Percentiles rank a stretch among this genome's conserved stretches.
Conservation (phyloP, 345 rosid genomes). For the Fremontodendron californicum region DNA sequence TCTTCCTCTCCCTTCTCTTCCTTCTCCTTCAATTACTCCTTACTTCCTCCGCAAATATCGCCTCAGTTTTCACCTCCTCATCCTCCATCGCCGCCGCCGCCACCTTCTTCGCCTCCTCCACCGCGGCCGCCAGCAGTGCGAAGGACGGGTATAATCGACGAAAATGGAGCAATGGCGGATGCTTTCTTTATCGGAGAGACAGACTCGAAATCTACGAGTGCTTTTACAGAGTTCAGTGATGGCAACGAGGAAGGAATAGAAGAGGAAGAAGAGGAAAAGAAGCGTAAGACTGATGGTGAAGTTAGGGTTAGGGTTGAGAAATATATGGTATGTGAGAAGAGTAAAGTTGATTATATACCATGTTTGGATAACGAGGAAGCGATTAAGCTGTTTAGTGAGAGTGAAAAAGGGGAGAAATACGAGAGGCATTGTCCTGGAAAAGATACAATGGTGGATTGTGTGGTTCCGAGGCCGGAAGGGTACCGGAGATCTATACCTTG, state of each 20-base stretch:
- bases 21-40: conserved; percentile 18
- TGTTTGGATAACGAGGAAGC: conserved; percentile 46
- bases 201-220: conserved; percentile 22
- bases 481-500: conserved; percentile 48
- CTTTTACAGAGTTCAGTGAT: not conserved
- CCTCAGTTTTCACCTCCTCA: conserved; percentile 15
- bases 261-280: conserved; percentile 2
- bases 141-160: conserved; percentile 54
- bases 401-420: conserved; percentile 30
- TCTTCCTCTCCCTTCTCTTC: conserved; percentile 13
- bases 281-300: not conserved
- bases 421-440: conserved; percentile 53
- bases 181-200: conserved; percentile 44
- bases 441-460: conserved; percentile 38
- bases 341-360: conserved; percentile 41
- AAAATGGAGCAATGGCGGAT: conserved; percentile 52
- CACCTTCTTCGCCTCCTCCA: not conserved
- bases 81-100: conserved; percentile 7
- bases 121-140: conserved; percentile 29
- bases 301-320: conserved; percentile 23
- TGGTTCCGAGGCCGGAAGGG: conserved; percentile 51
- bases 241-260: conserved; percentile 21
- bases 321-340: conserved; percentile 31
- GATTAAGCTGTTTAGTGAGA: conserved; percentile 29
- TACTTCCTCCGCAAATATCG: conserved; percentile 14